Percentiles rank a stretch among this genome's conserved stretches.
Evolutionary conservation across 2,329 filamentous ascomycete genomes (phyloP).

Genomic region (Sarocladium oryzae): DNA sequence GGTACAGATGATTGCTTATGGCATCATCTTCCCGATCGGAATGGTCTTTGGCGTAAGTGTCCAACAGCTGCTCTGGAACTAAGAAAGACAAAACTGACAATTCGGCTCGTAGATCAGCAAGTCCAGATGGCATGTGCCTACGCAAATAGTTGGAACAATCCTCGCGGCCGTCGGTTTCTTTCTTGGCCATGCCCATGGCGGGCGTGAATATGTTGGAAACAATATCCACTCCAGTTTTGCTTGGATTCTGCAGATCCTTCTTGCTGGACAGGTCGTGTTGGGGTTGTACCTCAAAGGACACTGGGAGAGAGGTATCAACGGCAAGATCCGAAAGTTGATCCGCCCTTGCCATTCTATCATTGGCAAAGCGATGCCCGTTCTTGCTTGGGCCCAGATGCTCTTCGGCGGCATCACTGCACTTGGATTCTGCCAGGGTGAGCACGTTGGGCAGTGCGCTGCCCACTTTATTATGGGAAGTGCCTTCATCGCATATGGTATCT

Average conservation of each 20-base stretch:
- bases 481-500: constrained; percentile 88
- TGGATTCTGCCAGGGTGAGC: constrained; percentile 88
- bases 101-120: constrained; percentile 62
- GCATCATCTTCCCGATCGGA: constrained; percentile 84
- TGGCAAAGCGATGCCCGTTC: constrained; percentile 80
- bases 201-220: constrained; percentile 67
- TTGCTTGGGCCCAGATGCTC: constrained; percentile 89
- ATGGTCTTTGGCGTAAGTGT: constrained; percentile 84
- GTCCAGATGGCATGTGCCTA: constrained; percentile 88
- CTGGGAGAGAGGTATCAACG: constrained; percentile 76
- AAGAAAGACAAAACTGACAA: neutral
- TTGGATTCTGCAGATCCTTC: constrained; percentile 70
- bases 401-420: constrained; percentile 90
- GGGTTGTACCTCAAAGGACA: constrained; percentile 88
- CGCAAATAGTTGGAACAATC: constrained; percentile 68
- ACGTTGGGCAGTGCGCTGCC: constrained; percentile 84
- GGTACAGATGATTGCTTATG: constrained; percentile 79
- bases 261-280: constrained; percentile 69
- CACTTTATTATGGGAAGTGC: constrained; percentile 99
- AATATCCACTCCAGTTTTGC: constrained; percentile 83
- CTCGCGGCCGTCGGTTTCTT: constrained; percentile 82
- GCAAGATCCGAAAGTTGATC: constrained; percentile 64
- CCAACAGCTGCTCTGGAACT: neutral
- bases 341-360: constrained; percentile 71
- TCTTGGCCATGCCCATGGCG: constrained; percentile 84